Base-by-base conservation (phyloP, 371 early-diverging fungal species). In the Apophysomyces trapeziformis region DNA sequence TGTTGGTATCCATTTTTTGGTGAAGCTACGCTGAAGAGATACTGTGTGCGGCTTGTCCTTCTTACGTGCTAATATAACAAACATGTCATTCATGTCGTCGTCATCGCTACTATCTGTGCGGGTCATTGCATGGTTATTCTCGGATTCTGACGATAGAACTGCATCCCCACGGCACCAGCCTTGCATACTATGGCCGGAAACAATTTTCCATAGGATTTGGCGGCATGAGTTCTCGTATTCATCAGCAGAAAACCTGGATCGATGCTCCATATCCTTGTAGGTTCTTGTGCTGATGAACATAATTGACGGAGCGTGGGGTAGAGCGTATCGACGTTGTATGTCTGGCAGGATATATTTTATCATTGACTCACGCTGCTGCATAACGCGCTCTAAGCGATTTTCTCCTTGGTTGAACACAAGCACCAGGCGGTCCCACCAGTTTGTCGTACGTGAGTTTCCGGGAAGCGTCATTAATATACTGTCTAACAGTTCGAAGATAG, bases 131-230 rank as follows among this genome's bases (percentile, higher is more conserved):
- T 43, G 32, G 21, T 18, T 38, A 6, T 13, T 18, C 8, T 12
- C 18, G 3, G 60, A 12, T 60, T 36, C 37, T 13, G 12, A 7
- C 0, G 60, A 26, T 18, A 38, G 18, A 13, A 45, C 14, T 4
- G 67, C 57, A 21, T 62, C 62, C 44, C 67, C 61, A 57, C 67
- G 67, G 21, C 58, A 61, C 14, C 50, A 41, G 11, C 54, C 41
- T 38, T 63, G 63, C 50, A 58, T 37, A 60, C 18, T 47, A 54
- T 63, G 56, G 58, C 54, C 14, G 63, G 56, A 18, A 50, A 38
- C 41, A 63, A 38, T n/a, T 38, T 4, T n/a, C 54, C 54, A 63
- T 21, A 68, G 39, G 32, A 64, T 60, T n/a, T 68, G 58, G 11
- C 45, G 56, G 56, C 68, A 68, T 35, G 63, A 58, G 1, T n/a